Conservation (phyloP, 2,329 filamentous ascomycete species). For the Volutella citrinella region DNA sequence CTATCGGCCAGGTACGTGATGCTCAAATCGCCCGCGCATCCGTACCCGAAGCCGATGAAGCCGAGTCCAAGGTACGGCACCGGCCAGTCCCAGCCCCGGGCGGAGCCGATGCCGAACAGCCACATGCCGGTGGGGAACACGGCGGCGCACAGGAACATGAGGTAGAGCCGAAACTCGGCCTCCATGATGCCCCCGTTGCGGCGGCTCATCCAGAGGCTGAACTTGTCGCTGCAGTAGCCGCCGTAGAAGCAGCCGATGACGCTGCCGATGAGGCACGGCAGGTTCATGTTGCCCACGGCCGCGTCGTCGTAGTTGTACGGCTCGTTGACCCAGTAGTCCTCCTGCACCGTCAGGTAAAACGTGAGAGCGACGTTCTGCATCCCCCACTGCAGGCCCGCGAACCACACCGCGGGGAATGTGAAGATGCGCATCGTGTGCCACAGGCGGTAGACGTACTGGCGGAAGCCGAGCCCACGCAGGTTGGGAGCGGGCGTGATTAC, state of each 20-base stretch:
- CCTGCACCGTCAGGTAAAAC: conserved; percentile 57
- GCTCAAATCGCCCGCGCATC: conserved; percentile 54
- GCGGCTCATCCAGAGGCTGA: conserved; percentile 53
- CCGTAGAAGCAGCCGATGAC: conserved; percentile 55
- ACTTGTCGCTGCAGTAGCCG: conserved; percentile 54
- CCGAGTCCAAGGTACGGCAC: conserved; percentile 53
- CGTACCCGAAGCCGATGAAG: conserved; percentile 58
- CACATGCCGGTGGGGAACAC: conserved; percentile 50
- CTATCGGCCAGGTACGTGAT: conserved; percentile 55
- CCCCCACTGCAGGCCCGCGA: conserved; percentile 57
- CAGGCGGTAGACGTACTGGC: conserved; percentile 51
- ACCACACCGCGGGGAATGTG: conserved; percentile 55
- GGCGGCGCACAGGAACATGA: conserved; percentile 47
- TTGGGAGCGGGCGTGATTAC: conserved; percentile 55
- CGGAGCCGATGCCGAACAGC: conserved; percentile 51
- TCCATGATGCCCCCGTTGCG: conserved; percentile 52
- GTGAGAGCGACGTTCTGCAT: conserved; percentile 58
- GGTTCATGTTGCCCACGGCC: conserved; percentile 55
- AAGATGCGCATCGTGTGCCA: conserved; percentile 56
- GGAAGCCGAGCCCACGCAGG: conserved; percentile 48
- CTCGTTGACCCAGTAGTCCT: conserved; percentile 51
- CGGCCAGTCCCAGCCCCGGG: conserved; percentile 50
- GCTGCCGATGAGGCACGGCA: conserved; percentile 53
- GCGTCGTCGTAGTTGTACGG: conserved; percentile 55
- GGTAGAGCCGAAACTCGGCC: conserved; percentile 51